Base-by-base conservation (phyloP, 257 asterid species). In the Fraxinus cuspidata region DNA sequence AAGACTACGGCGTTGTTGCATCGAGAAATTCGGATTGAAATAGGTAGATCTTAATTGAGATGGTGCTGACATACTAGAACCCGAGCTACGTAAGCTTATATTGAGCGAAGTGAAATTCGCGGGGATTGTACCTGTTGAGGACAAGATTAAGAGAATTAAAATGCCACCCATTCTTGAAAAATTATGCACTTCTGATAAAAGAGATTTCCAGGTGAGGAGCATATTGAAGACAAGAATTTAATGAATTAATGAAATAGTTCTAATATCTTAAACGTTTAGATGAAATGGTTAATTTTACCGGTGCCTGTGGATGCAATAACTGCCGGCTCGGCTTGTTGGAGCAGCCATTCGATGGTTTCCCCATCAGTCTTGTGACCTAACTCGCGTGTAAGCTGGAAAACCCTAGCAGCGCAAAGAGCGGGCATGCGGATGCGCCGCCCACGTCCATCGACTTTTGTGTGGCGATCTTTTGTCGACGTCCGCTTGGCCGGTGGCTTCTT, bases 361-460 rank as follows among this genome's bases (percentile, higher is more conserved):
- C 98, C 98, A 72, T 94, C 98, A 25, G 98, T 92, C 71, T 94
- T 94, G 87, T 94, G 98, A 44, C 98, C 98, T 56, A 94, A 90
- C 71, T 94, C 98, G 0, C 98, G 92, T 0, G 98, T 94, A 16
- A 94, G 94, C 81, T 94, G 98, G 53, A 94, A 94, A 88, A 94
- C 98, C 94, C 98, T 89, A 83, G 98, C 97, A 0, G 98, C 98
- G 51, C 97, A 94, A 2, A 92, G 86, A 0, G 96, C 98, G 0
- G 98, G 98, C 98, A 94, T 94, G 81, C 97, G 97, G 79, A 94
- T 94, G 40, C 98, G 94, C 58, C 98, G 87, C 3, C 97, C 98
- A 0, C 98, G 91, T 8, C 98, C 98, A 71, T 94, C 98, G 2
- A 94, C 98, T 58, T 94, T 92, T 0, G 98, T 94, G 77, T 94